Evolutionary conservation across 192 early-diverging fungal species (phyloP).

Genomic region (Coemansia sp.): DNA sequence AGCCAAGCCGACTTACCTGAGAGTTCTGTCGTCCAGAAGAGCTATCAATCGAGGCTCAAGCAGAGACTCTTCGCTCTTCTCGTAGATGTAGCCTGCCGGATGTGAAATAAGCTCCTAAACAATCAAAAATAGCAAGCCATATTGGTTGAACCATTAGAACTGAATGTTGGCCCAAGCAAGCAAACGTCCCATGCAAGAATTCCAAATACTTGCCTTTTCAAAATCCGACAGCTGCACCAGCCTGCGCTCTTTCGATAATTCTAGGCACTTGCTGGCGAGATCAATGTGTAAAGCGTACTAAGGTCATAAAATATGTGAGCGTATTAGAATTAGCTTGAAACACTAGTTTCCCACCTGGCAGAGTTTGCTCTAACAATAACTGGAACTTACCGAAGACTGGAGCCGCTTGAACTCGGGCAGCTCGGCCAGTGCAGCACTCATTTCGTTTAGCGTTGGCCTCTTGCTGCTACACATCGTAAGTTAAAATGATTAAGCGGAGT

Average conservation of each 20-base stretch:
- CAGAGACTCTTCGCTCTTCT: constrained; percentile 12
- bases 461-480: constrained; percentile 18
- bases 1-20: constrained; percentile 25
- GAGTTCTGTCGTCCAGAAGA: constrained; percentile 27
- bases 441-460: constrained; percentile 28
- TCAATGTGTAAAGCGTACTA: constrained; percentile 56
- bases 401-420: constrained; percentile 53
- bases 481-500: background rate
- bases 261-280: constrained; percentile 48
- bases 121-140: background rate
- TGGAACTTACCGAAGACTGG: constrained; percentile 38
- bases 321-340: background rate
- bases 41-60: constrained; percentile 40
- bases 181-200: background rate
- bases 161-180: background rate
- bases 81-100: background rate
- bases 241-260: constrained; percentile 25
- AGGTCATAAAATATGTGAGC: too few species aligned
- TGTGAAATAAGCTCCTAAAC: constrained; percentile 20
- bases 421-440: constrained; percentile 42
- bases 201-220: constrained; percentile 45
- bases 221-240: constrained; percentile 36
- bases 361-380: background rate
- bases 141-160: background rate
- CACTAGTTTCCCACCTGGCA: background rate